Base-by-base conservation (phyloP, 768 basidiomycete genomes). In the Pulveroboletus frians region DNA sequence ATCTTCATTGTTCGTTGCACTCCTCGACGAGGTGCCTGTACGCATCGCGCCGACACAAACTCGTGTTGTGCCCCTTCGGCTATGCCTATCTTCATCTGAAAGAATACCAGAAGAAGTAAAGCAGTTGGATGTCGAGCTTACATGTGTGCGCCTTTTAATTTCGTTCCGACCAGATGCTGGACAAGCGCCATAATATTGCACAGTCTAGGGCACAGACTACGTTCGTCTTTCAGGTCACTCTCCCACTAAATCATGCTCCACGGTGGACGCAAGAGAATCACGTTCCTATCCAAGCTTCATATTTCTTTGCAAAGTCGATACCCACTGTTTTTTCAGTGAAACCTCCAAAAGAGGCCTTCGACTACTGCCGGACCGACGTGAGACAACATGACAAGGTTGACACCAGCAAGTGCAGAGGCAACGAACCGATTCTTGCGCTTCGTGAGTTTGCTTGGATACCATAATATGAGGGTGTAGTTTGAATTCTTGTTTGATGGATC, bases 31-130 rank as follows among this genome's bases (percentile, higher is more conserved):
- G 23, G 56, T 41, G 13, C 62, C 44, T 13, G 54, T 62, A 21
- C 72, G 69, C 27, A 71, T 88, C 20, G 81, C 78, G 1, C 81
- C 85, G 9, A 72, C 77, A 3, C 87, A 89, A 60, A 79, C 76
- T 2, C 77, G 84, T 13, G 63, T 80, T 15, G 50, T 89, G 10
- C 82, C 86, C 11, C 54, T 87, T 41, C 56, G 56, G 14, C 61
- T 86, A 17, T 48, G 57, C 2, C 79, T 84, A 55, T 66, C 58
- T 1, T 27, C 46, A 2, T 17, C 10, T 5, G 56, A 56, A 23
- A 65, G 67, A 15, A 75, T 79, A 51, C 40, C 51, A 3, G 55
- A 58, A 6, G 42, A 65, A n/a, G 40, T 60, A 4, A 53, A 77
- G 26, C 55, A 65, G 9, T 43, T 84, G 18, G 58, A 62, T 1